These are phyloP conservation scores for Fragaria iinumae DNA, from an alignment of 306 rosid genomes.

Conservation along the genomic window DNA sequence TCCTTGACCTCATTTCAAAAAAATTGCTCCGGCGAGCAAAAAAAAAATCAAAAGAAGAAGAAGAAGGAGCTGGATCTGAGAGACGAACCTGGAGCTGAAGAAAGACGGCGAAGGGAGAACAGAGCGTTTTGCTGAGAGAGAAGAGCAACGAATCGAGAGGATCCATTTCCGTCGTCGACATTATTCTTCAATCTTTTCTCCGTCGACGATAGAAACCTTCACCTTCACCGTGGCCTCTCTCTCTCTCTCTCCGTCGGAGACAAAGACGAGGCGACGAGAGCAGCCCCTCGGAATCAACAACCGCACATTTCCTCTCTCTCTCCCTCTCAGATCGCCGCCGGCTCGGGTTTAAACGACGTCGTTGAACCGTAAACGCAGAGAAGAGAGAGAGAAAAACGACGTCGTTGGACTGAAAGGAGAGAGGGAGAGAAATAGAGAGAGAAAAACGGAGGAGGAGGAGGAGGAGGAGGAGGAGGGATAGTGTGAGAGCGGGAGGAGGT, in stretches of 20 bases:
- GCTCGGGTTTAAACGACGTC: constrained; percentile 5
- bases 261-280: not conserved
- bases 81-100: constrained; percentile 74
- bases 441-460: not conserved
- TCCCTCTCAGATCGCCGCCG: not conserved
- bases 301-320: not conserved
- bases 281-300: not conserved
- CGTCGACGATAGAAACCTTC: too few species aligned
- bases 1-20: not conserved
- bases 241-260: not conserved
- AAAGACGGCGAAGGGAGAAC: constrained; percentile 56
- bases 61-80: not conserved
- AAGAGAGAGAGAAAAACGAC: not conserved
- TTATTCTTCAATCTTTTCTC: constrained; percentile 14
- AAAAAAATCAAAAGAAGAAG: not conserved
- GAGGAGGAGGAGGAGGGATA: too few species aligned
- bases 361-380: not conserved
- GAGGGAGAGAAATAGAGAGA: not conserved
- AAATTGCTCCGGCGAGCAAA: not conserved
- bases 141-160: constrained; percentile 71
- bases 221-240: not conserved
- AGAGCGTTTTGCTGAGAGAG: constrained; percentile 49
- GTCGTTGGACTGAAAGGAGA: not conserved
- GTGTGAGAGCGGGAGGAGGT: constrained; percentile 22
- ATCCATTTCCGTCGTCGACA: constrained; percentile 45